A percentile compares a stretch with the other conserved stretches of the same genome.
Conservation (phyloP, 148 eudicot genomes). For the Nepenthes mirabilis region DNA sequence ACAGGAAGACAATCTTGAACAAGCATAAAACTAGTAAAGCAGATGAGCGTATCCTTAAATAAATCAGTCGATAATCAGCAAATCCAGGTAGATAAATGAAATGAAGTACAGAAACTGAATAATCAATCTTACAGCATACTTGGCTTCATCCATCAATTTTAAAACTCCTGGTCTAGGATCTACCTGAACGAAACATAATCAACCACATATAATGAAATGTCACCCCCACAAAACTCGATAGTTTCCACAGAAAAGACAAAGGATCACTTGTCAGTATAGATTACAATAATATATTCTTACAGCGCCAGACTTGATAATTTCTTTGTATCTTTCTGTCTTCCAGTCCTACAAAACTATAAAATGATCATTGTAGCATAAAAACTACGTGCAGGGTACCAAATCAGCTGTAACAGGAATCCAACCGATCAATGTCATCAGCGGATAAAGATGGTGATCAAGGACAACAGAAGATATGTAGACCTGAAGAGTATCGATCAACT, state of each 20-base stretch:
- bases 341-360: constrained; percentile 57
- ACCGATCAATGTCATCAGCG: too few species aligned
- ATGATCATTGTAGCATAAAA: constrained; percentile 8
- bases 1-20: background rate
- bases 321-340: constrained; percentile 96
- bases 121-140: constrained; percentile 54
- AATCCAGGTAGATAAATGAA: background rate
- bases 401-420: background rate
- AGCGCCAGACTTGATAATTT: constrained; percentile 90
- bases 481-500: constrained; percentile 75
- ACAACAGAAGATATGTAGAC: constrained; percentile 15
- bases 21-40: background rate
- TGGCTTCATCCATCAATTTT: constrained; percentile 96
- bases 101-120: background rate
- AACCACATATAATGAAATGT: background rate
- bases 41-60: background rate
- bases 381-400: background rate
- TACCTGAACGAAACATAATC: constrained; percentile 43
- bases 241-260: background rate
- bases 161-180: constrained; percentile 93
- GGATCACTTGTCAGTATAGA: background rate
- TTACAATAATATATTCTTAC: constrained; percentile 38
- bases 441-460: background rate
- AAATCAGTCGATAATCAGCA: background rate
- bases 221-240: background rate